Evolutionary conservation across 805 yeast species (phyloP).

Genomic region (Barnettozyma populi): DNA sequence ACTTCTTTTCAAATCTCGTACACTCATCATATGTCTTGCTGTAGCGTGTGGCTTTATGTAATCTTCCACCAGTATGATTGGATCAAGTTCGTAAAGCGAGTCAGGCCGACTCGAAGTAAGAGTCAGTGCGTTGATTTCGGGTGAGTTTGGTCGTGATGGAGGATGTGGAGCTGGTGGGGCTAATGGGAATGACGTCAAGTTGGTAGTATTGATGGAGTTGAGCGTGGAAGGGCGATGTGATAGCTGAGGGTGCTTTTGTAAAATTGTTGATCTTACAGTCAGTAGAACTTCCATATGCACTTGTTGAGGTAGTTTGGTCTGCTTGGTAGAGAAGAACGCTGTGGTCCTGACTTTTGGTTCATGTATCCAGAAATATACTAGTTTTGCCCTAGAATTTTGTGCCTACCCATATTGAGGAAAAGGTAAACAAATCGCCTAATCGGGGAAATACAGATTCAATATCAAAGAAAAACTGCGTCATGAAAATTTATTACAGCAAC

Average conservation of each 20-base stretch:
- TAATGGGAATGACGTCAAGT: conserved; percentile 33
- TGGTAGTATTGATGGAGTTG: conserved; percentile 36
- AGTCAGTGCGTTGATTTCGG: conserved; percentile 16
- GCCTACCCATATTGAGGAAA: neutral
- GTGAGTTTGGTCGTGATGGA: conserved; percentile 1
- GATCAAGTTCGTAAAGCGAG: conserved; percentile 18
- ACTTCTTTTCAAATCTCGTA: conserved; percentile 30
- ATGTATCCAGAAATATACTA: neutral
- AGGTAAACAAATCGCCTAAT: neutral
- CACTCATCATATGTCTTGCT: conserved; percentile 27
- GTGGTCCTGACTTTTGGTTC: neutral
- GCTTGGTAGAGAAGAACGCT: neutral
- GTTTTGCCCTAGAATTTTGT: neutral
- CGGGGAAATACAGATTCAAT: neutral
- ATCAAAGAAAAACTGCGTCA: neutral
- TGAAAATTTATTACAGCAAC: conserved; percentile 11
- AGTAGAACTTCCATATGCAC: neutral
- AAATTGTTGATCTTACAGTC: neutral
- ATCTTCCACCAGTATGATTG: conserved; percentile 49
- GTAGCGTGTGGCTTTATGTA: conserved; percentile 34
- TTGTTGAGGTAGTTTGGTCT: neutral
- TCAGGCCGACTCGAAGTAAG: neutral
- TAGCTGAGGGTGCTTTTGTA: neutral
- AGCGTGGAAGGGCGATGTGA: neutral
- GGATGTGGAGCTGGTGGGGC: conserved; percentile 25